These are phyloP conservation scores for Tylopilus balloui DNA, from an alignment of 768 basidiomycete genomes.

Conservation along the genomic window DNA sequence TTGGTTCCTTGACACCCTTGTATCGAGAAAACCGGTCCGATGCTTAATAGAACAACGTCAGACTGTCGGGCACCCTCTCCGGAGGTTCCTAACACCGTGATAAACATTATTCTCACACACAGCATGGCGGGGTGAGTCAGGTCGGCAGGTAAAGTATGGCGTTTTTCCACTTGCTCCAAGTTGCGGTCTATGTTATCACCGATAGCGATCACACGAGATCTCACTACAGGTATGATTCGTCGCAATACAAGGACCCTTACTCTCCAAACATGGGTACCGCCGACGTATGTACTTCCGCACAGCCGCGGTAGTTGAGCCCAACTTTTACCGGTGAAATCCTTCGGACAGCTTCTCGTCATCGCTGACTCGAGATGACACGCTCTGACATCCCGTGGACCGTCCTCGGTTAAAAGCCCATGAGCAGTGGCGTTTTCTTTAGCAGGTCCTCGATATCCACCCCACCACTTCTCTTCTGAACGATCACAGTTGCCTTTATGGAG, in stretches of 20 bases:
- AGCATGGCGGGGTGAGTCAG: constrained; percentile 28
- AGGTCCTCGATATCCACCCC: constrained; percentile 2
- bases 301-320: constrained; percentile 17
- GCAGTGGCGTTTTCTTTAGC: constrained; percentile 4
- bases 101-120: constrained; percentile 27
- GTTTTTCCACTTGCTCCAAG: constrained; percentile 18
- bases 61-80: constrained; percentile 2
- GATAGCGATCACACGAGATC: constrained; percentile 16
- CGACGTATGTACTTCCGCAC: constrained; percentile 8
- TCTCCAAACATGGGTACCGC: constrained; percentile 18
- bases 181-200: constrained; percentile 18
- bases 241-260: constrained; percentile 3
- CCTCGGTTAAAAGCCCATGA: constrained; percentile 19
- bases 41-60: constrained; percentile 1
- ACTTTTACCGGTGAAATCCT: constrained; percentile 5
- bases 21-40: background rate
- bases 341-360: constrained; percentile 17
- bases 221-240: constrained; percentile 15
- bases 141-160: constrained; percentile 27
- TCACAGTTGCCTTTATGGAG: constrained; percentile 10
- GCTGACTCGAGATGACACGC: constrained; percentile 24
- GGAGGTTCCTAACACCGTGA: constrained; percentile 9
- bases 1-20: background rate
- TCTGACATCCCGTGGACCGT: constrained; percentile 22
- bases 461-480: background rate